Percentiles rank a stretch among this genome's conserved stretches.
These are phyloP conservation scores for Aspergillus leporis DNA, from an alignment of 495 filamentous ascomycete genomes.

Conservation along the genomic window DNA sequence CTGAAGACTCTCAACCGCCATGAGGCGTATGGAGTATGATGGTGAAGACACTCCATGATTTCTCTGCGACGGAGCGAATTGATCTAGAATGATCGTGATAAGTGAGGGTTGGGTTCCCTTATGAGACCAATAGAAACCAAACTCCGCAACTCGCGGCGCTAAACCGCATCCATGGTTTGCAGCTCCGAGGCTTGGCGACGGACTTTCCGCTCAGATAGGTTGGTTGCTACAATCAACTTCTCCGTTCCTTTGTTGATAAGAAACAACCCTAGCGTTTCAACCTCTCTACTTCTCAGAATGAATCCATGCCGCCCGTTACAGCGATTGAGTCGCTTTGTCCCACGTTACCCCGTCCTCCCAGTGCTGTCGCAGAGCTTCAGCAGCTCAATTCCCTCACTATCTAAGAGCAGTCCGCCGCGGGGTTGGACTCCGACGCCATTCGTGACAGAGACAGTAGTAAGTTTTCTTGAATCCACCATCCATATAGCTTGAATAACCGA, in stretches of 20 bases:
- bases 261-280: not conserved
- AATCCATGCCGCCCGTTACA: constrained; percentile 23
- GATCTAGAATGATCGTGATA: not conserved
- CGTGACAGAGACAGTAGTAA: constrained; percentile 79
- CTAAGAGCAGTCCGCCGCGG: constrained; percentile 40
- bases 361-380: constrained; percentile 32
- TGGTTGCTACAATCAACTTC: constrained; percentile 2
- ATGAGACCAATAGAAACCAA: constrained; percentile 1
- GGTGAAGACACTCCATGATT: constrained; percentile 33
- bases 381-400: constrained; percentile 35
- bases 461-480: constrained; percentile 28
- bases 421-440: constrained; percentile 68
- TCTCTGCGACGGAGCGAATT: not conserved
- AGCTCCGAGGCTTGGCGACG: not conserved
- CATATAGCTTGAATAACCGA: not conserved
- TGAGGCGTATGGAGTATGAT: constrained; percentile 31
- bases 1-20: constrained; percentile 37
- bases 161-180: constrained; percentile 6
- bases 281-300: constrained; percentile 12
- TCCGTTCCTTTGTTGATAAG: constrained; percentile 7
- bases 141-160: constrained; percentile 7
- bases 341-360: constrained; percentile 13
- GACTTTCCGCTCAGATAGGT: not conserved
- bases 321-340: constrained; percentile 28
- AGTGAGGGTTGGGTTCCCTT: not conserved